Evolutionary conservation across 768 basidiomycete species (phyloP).

Genomic region (Clitopilus hobsonii): DNA sequence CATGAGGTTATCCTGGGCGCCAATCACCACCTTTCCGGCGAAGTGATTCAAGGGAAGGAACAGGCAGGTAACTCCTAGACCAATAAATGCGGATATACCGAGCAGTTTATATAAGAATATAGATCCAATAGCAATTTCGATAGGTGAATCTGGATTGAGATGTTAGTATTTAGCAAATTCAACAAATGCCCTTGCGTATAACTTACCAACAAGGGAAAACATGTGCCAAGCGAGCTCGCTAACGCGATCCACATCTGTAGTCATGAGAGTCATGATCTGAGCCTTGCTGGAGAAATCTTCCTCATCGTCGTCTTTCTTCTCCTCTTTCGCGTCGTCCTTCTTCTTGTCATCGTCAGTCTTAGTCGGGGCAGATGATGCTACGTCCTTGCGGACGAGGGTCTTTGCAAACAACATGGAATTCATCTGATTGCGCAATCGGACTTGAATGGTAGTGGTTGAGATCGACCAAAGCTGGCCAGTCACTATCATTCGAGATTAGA

Average conservation of each 20-base stretch:
- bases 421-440: slow-evolving; percentile 67
- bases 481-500: slow-evolving; percentile 28
- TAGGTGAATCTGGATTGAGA: slow-evolving; percentile 54
- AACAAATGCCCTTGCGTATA: background rate
- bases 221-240: slow-evolving; percentile 80
- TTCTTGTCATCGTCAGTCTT: slow-evolving; percentile 6
- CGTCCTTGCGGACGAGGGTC: slow-evolving; percentile 80
- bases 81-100: slow-evolving; percentile 75
- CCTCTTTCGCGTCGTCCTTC: slow-evolving; percentile 2
- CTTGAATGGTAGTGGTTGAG: slow-evolving; percentile 65
- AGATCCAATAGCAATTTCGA: slow-evolving; percentile 73
- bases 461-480: slow-evolving; percentile 70
- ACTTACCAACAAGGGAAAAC: slow-evolving; percentile 67
- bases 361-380: slow-evolving; percentile 57
- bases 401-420: slow-evolving; percentile 85
- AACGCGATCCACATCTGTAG: slow-evolving; percentile 88
- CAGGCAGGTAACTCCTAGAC: slow-evolving; percentile 69
- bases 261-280: slow-evolving; percentile 94
- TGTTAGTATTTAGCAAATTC: background rate
- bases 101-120: slow-evolving; percentile 75
- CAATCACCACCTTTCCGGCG: slow-evolving; percentile 74
- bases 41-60: slow-evolving; percentile 79
- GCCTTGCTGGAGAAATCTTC: slow-evolving; percentile 65
- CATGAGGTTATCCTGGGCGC: slow-evolving; percentile 83
- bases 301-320: slow-evolving; percentile 29